Evolutionary conservation across 140 eudicot genomes (phyloP), one percentile per base, ranked within the genome.

Genomic region (Oenanthe javanica): DNA sequence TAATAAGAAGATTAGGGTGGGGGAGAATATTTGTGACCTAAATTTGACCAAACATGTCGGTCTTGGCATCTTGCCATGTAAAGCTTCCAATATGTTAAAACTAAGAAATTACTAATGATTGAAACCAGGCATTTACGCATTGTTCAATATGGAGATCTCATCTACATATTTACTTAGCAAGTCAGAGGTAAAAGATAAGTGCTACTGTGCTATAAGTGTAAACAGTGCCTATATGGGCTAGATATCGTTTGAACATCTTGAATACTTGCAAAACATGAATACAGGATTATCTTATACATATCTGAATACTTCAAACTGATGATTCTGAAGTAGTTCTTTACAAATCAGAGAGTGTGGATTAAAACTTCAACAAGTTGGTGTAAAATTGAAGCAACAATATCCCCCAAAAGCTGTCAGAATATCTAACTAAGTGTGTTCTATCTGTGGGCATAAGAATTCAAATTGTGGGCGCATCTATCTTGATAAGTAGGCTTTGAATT

Each of bases 391-490:
- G 76, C 80, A 83, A 88, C 81, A 48, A 77, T 69, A 79, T 88
- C 84, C 84, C 55, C 86, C 82, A 77, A 83, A 55, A 83, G 86
- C 78, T 84, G 74, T 78, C 77, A 87, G 89, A 86, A 90, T 88
- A 88, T 90, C 36, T 31, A 31, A 31, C 89, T 86, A 47, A 59
- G 76, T 73, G 80, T 31, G 51, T 51, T 47, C 52, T 64, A 70
- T 40, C 19, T 67, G 78, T 72, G 79, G 82, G 77, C 78, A 77
- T 74, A 79, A 23, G 84, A 83, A 78, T 80, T 87, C 84, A 75
- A 75, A 80, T 31, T 84, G 80, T 77, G 86, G 88, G 86, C 79
- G 84, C 92, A 84, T 82, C 88, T 84, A 85, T 86, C 87, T 86
- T 57, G 85, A 86, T 88, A 81, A 82, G 84, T 84, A 64, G 88